These are phyloP conservation scores for bread wheat (Triticum aestivum) DNA, from an alignment of 176 grass and related monocot genomes.

Conservation along the genomic window DNA sequence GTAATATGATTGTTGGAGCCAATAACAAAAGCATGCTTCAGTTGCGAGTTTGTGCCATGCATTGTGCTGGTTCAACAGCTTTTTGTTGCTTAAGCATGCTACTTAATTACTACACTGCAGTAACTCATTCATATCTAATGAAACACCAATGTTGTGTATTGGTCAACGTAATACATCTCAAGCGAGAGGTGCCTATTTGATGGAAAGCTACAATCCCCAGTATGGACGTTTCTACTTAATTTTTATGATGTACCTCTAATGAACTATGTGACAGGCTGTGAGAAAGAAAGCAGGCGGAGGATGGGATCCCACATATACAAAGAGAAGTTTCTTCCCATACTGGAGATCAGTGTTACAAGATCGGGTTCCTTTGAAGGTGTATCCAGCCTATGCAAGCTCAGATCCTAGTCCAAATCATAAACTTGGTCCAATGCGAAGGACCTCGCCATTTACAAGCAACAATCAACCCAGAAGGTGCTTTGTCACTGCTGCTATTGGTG, in stretches of 20 bases:
- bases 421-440: neutral
- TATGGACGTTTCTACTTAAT: neutral
- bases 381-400: constrained; percentile 17
- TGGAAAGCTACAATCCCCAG: too few relatives aligned
- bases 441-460: neutral
- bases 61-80: neutral
- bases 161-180: neutral
- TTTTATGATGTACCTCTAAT: neutral
- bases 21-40: neutral
- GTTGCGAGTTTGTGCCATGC: too few relatives aligned
- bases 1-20: neutral
- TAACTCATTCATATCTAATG: neutral
- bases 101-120: neutral
- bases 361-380: neutral
- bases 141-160: neutral
- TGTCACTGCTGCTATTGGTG: constrained; percentile 7
- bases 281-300: neutral
- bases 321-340: neutral
- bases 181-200: too few relatives aligned
- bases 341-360: constrained; percentile 2
- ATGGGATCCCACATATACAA: constrained; percentile 13
- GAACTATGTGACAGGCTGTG: neutral
- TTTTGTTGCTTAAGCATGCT: neutral
- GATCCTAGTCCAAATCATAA: neutral
- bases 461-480: constrained; percentile 17